phyloP scores from a whole-genome alignment of 495 filamentous ascomycete species.

The Aspergillus homomorphus region DNA sequence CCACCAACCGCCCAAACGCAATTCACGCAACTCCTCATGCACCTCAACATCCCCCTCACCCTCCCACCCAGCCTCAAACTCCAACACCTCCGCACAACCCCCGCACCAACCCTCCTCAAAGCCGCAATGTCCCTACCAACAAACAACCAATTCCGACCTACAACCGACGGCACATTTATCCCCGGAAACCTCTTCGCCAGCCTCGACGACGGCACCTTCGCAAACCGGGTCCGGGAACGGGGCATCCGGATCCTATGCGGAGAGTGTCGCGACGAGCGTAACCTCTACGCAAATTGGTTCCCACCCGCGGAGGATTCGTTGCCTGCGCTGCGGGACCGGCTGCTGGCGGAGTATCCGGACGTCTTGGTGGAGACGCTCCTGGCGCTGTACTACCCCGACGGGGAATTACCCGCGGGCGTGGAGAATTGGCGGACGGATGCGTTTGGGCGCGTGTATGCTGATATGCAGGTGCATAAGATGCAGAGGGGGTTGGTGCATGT shows the following conservation, averaged over 20 bases:
- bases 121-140: slow-evolving; percentile 33
- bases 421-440: slow-evolving; percentile 41
- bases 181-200: slow-evolving; percentile 38
- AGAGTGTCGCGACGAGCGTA: slow-evolving; percentile 54
- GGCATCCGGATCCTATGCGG: slow-evolving; percentile 52
- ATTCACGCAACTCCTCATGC: slow-evolving; percentile 52
- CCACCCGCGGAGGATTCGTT: slow-evolving; percentile 38
- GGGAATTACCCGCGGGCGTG: slow-evolving; percentile 25
- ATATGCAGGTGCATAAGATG: slow-evolving; percentile 53
- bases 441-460: slow-evolving; percentile 56
- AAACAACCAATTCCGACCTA: slow-evolving; percentile 53
- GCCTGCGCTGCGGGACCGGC: slow-evolving; percentile 38
- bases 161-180: slow-evolving; percentile 51
- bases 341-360: slow-evolving; percentile 53
- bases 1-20: slow-evolving; percentile 46
- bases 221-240: slow-evolving; percentile 34
- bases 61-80: slow-evolving; percentile 45
- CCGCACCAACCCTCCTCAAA: slow-evolving; percentile 37
- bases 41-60: slow-evolving; percentile 42
- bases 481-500: slow-evolving; percentile 41
- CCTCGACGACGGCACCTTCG: slow-evolving; percentile 51
- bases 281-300: slow-evolving; percentile 47
- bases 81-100: slow-evolving; percentile 38
- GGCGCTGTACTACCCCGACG: slow-evolving; percentile 41
- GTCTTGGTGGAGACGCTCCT: slow-evolving; percentile 41